These are phyloP conservation scores for Talaromyces sp. DNA, from an alignment of 2,329 filamentous ascomycete genomes.

Conservation along the genomic window DNA sequence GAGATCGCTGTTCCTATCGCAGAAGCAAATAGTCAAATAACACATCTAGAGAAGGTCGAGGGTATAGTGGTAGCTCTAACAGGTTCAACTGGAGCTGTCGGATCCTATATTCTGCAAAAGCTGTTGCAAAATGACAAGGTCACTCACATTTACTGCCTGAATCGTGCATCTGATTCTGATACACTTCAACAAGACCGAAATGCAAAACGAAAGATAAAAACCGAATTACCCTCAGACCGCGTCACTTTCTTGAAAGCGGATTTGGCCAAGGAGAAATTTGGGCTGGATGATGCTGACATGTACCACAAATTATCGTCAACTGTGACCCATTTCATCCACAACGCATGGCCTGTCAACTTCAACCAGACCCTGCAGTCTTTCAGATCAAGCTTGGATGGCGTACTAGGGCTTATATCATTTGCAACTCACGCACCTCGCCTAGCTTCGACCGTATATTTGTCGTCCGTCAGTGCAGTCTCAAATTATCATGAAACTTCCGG, in stretches of 20 bases:
- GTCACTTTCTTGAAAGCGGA: slow-evolving; percentile 14
- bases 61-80: slow-evolving; percentile 6
- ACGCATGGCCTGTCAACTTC: slow-evolving; percentile 17
- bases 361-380: slow-evolving; percentile 15
- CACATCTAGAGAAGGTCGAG: not conserved
- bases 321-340: slow-evolving; percentile 16
- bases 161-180: not conserved
- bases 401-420: slow-evolving; percentile 9
- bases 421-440: not conserved
- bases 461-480: slow-evolving; percentile 5
- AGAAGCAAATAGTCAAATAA: not conserved
- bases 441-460: slow-evolving; percentile 7
- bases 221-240: not conserved
- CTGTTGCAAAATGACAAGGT: not conserved
- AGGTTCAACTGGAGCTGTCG: slow-evolving; percentile 11
- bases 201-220: not conserved
- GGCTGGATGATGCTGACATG: not conserved
- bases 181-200: slow-evolving; percentile 6
- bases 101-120: slow-evolving; percentile 13
- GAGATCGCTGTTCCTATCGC: not conserved
- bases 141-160: slow-evolving; percentile 7
- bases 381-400: slow-evolving; percentile 5
- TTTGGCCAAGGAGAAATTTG: slow-evolving; percentile 5
- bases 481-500: not conserved
- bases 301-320: not conserved